Evolutionary conservation across 129 eudicot species (phyloP), one percentile per base, ranked within the genome.

Genomic region (Kitagawia praeruptora): DNA sequence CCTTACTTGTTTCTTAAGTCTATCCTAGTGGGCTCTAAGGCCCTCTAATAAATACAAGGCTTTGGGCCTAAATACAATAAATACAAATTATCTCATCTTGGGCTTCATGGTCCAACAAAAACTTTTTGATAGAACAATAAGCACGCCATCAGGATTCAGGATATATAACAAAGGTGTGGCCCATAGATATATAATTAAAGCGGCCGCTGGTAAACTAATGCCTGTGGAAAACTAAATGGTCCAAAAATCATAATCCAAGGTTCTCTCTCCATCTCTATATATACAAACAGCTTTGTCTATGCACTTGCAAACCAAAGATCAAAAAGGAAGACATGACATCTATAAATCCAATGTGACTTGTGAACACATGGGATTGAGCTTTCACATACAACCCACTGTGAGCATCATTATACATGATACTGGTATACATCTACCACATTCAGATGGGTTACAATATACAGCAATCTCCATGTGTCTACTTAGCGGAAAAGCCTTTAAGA

Each of bases 321-420:
- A 25, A 54, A 63, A 75, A n/a, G 39, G 56, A 44, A 38, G 38
- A 63, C 40, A 56, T 5, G 14, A 66, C 7, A 66, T 66, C 41
- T 31, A 31, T 66, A 64, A 44, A 70, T 77, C 85, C 81, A 75
- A 77, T 58, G 40, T 13, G 74, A 58, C 15, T 46, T 79, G 53
- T 81, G 47, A 81, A 76, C 80, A 78, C 44, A 77, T 58, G 70
- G 69, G 83, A 37, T 37, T 42, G 49, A 39, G 73, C 42, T 47
- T 18, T 40, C 15, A 41, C 14, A 4, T 44, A 67, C 28, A 77
- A 37, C 77, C 84, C 51, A 66, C n/a, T 37, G 25, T 45, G 21
- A 47, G 48, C 80, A 82, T 85, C 91, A 85, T 83, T 87, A 78
- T 80, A 77, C 86, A 85, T 86, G 85, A 87, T 79, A n/a, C 75